Conservation (phyloP, 2,329 filamentous ascomycete species). For the Neocucurbitaria cava region DNA sequence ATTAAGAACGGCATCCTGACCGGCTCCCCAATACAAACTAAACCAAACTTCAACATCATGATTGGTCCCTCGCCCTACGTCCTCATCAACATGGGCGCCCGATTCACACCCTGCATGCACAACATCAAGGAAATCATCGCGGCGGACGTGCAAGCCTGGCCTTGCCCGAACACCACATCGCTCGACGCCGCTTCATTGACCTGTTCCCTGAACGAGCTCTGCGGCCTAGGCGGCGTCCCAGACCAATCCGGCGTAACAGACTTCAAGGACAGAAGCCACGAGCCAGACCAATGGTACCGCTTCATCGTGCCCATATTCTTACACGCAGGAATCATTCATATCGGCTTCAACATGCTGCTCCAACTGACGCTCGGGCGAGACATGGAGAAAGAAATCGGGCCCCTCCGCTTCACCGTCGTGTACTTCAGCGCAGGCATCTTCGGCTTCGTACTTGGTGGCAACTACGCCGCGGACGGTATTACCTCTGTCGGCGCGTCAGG, state of each 20-base stretch:
- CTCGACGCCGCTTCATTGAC: constrained; percentile 63
- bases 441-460: constrained; percentile 92
- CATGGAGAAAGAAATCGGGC: constrained; percentile 90
- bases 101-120: constrained; percentile 95
- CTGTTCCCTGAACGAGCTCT: constrained; percentile 82
- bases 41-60: constrained; percentile 94
- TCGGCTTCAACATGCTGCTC: constrained; percentile 91
- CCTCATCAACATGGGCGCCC: constrained; percentile 95
- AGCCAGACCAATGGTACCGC: constrained; percentile 94
- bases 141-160: constrained; percentile 64
- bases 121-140: constrained; percentile 72
- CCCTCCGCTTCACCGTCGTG: constrained; percentile 85
- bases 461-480: constrained; percentile 83
- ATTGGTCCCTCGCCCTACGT: constrained; percentile 91
- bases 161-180: constrained; percentile 76
- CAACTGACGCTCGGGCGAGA: constrained; percentile 90
- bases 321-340: constrained; percentile 92
- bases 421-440: constrained; percentile 94
- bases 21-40: constrained; percentile 76
- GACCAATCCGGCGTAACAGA: constrained; percentile 63
- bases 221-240: constrained; percentile 80
- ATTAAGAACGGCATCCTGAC: constrained; percentile 81
- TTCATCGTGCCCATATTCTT: constrained; percentile 97
- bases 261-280: constrained; percentile 63
- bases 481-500: constrained; percentile 88